A percentile compares a stretch with the other conserved stretches of the same genome.
Conservation (phyloP, 2,329 filamentous ascomycete species). For the Botrytis galanthina region DNA sequence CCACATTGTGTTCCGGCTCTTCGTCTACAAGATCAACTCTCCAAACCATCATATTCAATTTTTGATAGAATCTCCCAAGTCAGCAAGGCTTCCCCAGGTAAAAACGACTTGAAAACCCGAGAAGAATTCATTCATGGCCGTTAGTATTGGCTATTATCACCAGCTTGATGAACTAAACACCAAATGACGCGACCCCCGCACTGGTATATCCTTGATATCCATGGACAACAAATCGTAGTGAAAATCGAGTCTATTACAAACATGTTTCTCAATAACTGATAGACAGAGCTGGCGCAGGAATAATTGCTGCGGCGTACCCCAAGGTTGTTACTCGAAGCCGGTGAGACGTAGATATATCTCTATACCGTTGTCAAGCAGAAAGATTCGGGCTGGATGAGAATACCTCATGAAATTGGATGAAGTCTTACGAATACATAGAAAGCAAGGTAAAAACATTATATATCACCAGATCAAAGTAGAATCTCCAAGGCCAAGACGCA, state of each 20-base stretch:
- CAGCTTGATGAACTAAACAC: neutral
- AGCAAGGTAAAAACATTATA: neutral
- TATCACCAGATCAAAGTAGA: neutral
- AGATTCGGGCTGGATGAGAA: neutral
- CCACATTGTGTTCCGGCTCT: neutral
- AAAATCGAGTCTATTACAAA: neutral
- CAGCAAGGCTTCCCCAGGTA: neutral
- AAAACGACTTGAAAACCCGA: neutral
- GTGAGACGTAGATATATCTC: neutral
- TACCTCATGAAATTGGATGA: neutral
- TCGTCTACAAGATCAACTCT: neutral
- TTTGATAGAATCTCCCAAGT: neutral
- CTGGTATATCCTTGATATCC: neutral
- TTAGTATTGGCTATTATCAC: neutral
- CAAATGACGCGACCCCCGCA: neutral
- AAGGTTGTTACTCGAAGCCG: neutral
- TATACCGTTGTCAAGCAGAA: neutral
- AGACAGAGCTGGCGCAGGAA: neutral
- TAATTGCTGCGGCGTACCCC: neutral
- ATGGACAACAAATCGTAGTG: neutral
- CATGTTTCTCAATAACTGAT: too few species aligned
- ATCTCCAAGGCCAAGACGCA: neutral
- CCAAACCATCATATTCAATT: neutral
- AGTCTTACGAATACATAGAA: neutral
- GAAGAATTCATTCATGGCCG: fast-evolving